Base-by-base conservation (phyloP, 202 grass and related monocot genomes). In the Zoysia matrella region DNA sequence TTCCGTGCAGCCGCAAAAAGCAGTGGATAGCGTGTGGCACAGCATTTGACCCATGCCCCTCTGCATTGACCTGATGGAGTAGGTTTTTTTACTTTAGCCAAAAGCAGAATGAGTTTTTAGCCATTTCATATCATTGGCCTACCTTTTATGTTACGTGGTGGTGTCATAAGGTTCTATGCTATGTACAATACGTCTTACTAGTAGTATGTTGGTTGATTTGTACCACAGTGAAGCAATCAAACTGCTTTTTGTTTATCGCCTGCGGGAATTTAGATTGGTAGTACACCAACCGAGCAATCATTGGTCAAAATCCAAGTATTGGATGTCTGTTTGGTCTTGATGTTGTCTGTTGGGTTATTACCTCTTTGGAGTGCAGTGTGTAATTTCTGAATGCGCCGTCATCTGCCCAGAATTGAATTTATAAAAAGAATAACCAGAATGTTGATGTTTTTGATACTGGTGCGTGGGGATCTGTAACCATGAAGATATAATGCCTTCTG, bases 11-110 rank as follows among this genome's bases (percentile, higher is more conserved):
- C 76, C 82, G 89, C 61, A 94, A 91, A 72, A 87, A 86, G 16
- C 90, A 89, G 71, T 95, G 90, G 92, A 90, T 95, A 73, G 85
- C 90, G 75, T 98, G 95, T 43, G 95, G 95, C 80, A 90, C 89
- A 30, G 85, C 90, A 43, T 98, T 98, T 77, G 36, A 86, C 63
- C 95, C 95, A 16, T 86, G 77, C 71, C 90, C 92, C 72, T 73
- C 89, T 62, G 92, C 95, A 71, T 83, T 86, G 62, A 80, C 90
- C 16, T 98, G 87, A 98, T 22, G 22, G 22, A 30, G 22, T 30
- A 61, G 68, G 67, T 53, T 83, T 58, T 81, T 79, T 87, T 18
- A 52, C 47, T 65, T 70, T 22, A 14, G n/a, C 65, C 53, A 54
- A 62, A 54, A 62, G 58, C 53, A 63, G 0, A 60, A 51, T 60